These are phyloP conservation scores for Lipomyces japonicus DNA, from an alignment of 805 yeast species.

Conservation along the genomic window DNA sequence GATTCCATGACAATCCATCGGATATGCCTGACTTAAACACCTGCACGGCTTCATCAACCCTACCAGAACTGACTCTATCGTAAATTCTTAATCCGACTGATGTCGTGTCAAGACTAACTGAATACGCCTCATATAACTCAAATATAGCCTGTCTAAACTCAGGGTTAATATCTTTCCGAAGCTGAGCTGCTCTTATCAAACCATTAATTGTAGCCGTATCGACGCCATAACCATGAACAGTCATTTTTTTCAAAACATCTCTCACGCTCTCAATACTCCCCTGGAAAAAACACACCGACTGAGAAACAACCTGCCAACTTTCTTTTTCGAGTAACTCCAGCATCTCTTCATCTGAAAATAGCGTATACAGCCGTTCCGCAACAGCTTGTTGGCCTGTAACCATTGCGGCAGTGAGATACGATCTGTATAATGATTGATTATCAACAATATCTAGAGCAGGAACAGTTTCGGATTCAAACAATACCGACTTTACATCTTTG, in stretches of 20 bases:
- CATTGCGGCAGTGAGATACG: conserved; percentile 23
- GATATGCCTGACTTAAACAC: conserved; percentile 18
- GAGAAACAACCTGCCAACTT: conserved; percentile 39
- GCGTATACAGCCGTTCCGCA: conserved; percentile 1
- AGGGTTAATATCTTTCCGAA: neutral
- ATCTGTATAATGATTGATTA: conserved; percentile 17
- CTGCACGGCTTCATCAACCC: conserved; percentile 19
- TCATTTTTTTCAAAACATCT: conserved; percentile 24
- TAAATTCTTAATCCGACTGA: conserved; percentile 25
- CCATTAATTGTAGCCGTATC: conserved; percentile 17
- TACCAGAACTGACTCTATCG: conserved; percentile 21
- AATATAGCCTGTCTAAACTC: conserved; percentile 15
- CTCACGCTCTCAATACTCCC: conserved; percentile 18
- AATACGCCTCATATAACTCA: conserved; percentile 2
- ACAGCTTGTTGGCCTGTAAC: conserved; percentile 3
- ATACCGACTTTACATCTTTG: conserved; percentile 5
- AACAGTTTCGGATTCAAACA: conserved; percentile 6
- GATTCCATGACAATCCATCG: conserved; percentile 29
- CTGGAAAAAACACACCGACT: conserved; percentile 35
- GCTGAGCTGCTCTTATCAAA: conserved; percentile 18
- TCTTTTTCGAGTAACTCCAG: conserved; percentile 31
- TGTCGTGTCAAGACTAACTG: conserved; percentile 8
- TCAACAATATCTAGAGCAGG: conserved; percentile 16
- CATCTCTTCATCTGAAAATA: conserved; percentile 13
- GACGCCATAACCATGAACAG: conserved; percentile 1